phyloP scores from a whole-genome alignment of 768 basidiomycete species.

The Tylopilus plumbeoviolaceoides region DNA sequence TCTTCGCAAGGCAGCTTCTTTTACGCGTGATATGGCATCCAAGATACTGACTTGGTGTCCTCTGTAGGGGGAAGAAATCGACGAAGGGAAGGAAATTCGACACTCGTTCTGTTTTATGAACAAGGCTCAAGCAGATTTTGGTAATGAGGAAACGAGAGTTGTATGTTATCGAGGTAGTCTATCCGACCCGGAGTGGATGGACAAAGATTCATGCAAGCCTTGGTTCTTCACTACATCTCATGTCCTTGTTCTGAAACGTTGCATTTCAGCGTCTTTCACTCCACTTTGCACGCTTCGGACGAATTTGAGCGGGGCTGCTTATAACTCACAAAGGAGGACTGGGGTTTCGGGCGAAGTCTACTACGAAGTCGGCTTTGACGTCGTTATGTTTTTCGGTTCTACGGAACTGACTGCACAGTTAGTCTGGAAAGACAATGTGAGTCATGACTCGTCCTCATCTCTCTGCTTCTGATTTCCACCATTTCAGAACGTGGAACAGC shows the following conservation, averaged over 20 bases:
- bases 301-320: background rate
- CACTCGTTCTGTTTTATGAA: background rate
- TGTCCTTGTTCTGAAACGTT: background rate
- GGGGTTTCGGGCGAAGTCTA: background rate
- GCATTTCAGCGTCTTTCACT: background rate
- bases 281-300: background rate
- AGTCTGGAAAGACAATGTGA: conserved; percentile 1
- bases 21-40: background rate
- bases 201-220: conserved; percentile 7
- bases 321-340: too few species aligned
- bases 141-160: background rate
- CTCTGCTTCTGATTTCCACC: too few species aligned
- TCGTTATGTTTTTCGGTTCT: conserved; percentile 1
- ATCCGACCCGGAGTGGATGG: conserved; percentile 2
- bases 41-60: background rate
- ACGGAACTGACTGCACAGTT: conserved; percentile 2
- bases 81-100: conserved; percentile 1
- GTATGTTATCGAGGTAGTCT: background rate
- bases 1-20: conserved; percentile 1
- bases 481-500: background rate
- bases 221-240: background rate
- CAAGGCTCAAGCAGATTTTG: background rate
- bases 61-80: conserved; percentile 2
- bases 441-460: background rate
- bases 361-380: background rate